Evolutionary conservation across 2,329 filamentous ascomycete genomes (phyloP), one percentile per base, ranked within the genome.

Genomic region (Phoma sp.): DNA sequence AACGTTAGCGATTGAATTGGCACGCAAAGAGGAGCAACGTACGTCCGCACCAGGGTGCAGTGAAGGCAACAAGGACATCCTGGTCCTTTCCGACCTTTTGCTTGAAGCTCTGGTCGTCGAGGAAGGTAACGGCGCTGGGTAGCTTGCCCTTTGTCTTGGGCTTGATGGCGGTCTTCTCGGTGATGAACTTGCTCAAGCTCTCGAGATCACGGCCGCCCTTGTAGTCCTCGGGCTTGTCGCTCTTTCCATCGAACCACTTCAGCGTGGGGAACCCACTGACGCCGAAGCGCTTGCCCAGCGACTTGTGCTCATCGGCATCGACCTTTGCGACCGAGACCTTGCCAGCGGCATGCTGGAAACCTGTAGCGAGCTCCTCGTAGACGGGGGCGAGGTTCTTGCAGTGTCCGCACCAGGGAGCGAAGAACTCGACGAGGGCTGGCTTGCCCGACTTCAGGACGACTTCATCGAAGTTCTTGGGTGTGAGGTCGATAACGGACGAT

Each of bases 11-110:
- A 36, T 50, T 40, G 29, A 6, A 7, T 7, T 4, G 5, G 7
- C 20, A 11, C 0, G 11, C 33, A 11, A 21, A 25, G 4, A 23
- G 28, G 9, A 64, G 0, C 40, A 25, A 90, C 92, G 79, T 86
- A 98, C 95, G 93, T 76, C 93, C 93, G 78, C 95, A 99, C 95
- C 93, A 98, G 47, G 95, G 93, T 47, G 95, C 93, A 66, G 96
- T 99, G 78, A 99, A 99, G 38, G 96, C 93, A 74, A 99, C 93
- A 49, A 99, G 78, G 17, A 96, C 91, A 77, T 96, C 83, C 84
- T 96, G 92, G 60, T 96, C 91, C 45, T 87, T 83, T 60, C 93
- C 93, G 79, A 97, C 82, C 55, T 84, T 81, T 73, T 87, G 80
- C 77, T 87, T 85, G 79, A 98, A 98, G 54, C 85, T 86, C 65